Percentiles rank a stretch among this genome's conserved stretches.
Evolutionary conservation across 441 rosid species (phyloP).

Genomic region (Arabidopsis lyrata): DNA sequence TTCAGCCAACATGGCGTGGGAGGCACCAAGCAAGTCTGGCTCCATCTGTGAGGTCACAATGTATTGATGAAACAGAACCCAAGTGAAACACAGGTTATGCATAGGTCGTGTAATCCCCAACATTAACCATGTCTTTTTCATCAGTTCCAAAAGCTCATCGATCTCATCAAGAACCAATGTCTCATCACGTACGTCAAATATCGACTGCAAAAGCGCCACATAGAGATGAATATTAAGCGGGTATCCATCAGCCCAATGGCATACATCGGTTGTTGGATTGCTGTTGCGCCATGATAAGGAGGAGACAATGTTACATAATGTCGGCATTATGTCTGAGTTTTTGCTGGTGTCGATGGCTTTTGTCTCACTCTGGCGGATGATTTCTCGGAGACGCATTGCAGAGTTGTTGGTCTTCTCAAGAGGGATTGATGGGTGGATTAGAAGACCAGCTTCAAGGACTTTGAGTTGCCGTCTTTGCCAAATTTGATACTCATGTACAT

Average conservation of each 20-base stretch:
- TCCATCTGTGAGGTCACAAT: conserved; percentile 68
- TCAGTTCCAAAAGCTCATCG: conserved; percentile 83
- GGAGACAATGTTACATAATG: conserved; percentile 69
- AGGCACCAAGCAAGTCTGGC: conserved; percentile 78
- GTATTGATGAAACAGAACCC: conserved; percentile 85
- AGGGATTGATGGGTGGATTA: conserved; percentile 72
- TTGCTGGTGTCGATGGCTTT: conserved; percentile 71
- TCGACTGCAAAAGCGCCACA: conserved; percentile 62
- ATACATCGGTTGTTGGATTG: conserved; percentile 54
- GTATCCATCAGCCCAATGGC: conserved; percentile 95
- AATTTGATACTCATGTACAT: conserved; percentile 70
- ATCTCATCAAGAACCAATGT: conserved; percentile 87
- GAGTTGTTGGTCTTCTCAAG: conserved; percentile 66
- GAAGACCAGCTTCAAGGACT: conserved; percentile 77
- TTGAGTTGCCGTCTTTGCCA: conserved; percentile 92
- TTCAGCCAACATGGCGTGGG: conserved; percentile 77
- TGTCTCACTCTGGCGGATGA: conserved; percentile 57
- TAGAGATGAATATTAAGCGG: conserved; percentile 87
- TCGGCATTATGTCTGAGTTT: conserved; percentile 75
- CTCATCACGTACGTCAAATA: conserved; percentile 79
- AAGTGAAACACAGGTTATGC: conserved; percentile 81
- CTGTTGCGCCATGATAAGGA: conserved; percentile 78
- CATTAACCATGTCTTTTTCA: conserved; percentile 91
- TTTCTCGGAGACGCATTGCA: conserved; percentile 67
- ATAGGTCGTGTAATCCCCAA: conserved; percentile 67